Percentiles rank a stretch among this genome's conserved stretches.
These are phyloP conservation scores for Grigorovia humatica DNA, from an alignment of 805 yeast species.

Conservation along the genomic window DNA sequence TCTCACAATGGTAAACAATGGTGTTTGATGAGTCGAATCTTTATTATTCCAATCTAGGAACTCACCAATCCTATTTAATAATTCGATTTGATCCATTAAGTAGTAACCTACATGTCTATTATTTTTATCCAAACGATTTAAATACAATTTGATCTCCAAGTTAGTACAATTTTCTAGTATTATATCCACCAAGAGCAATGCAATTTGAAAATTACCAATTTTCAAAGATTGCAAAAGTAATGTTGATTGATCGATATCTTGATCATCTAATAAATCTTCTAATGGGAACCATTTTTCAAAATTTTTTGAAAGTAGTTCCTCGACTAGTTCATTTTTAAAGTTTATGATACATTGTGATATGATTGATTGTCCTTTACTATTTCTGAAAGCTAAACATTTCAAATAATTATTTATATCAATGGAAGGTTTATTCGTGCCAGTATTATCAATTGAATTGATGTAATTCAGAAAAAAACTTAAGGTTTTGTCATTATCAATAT, in stretches of 20 bases:
- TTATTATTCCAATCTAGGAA: constrained; percentile 57
- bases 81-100: constrained; percentile 43
- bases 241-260: constrained; percentile 42
- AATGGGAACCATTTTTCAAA: constrained; percentile 43
- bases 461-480: constrained; percentile 11
- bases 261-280: constrained; percentile 61
- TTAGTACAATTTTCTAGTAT: constrained; percentile 34
- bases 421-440: constrained; percentile 25
- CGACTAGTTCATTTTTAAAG: constrained; percentile 36
- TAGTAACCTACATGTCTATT: constrained; percentile 67
- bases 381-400: constrained; percentile 30
- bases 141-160: constrained; percentile 39
- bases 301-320: constrained; percentile 33
- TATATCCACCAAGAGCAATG: constrained; percentile 37
- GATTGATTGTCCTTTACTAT: constrained; percentile 60
- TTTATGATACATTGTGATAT: constrained; percentile 51
- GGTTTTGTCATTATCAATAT: constrained; percentile 3
- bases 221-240: constrained; percentile 55
- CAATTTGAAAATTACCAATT: constrained; percentile 38
- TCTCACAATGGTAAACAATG: constrained; percentile 66
- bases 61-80: constrained; percentile 45
- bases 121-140: constrained; percentile 40
- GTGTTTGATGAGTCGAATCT: constrained; percentile 65
- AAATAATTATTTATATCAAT: constrained; percentile 4
- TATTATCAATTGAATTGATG: constrained; percentile 20